phyloP scores from a whole-genome alignment of 352 stramenopile species.

The Globisporangium spinosum region DNA sequence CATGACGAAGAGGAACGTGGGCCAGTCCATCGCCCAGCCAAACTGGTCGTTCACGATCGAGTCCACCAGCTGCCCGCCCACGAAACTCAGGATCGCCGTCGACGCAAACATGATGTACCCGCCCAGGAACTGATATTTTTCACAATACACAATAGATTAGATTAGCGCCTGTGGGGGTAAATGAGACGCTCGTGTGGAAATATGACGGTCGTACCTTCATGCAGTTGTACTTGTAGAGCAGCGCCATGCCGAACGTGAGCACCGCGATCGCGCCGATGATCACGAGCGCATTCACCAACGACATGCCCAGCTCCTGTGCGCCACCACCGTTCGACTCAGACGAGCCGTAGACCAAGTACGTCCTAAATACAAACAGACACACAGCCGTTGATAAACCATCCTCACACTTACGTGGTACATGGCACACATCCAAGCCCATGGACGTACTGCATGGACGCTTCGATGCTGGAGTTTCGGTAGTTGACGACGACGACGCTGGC shows the following conservation, averaged over 20 bases:
- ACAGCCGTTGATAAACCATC: not conserved
- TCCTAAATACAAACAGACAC: conserved; percentile 25
- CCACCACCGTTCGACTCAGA: conserved; percentile 34
- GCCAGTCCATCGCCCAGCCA: conserved; percentile 70
- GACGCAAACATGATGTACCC: conserved; percentile 90
- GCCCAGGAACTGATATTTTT: conserved; percentile 43
- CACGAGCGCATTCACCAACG: conserved; percentile 85
- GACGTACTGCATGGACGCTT: conserved; percentile 75
- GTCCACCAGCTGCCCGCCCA: conserved; percentile 82
- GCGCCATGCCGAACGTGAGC: conserved; percentile 87
- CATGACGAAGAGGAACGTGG: conserved; percentile 85
- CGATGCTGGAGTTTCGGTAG: conserved; percentile 71
- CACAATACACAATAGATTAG: not conserved
- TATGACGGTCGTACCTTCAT: conserved; percentile 37
- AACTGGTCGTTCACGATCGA: conserved; percentile 76
- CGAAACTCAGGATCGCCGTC: conserved; percentile 82
- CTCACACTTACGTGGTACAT: not conserved
- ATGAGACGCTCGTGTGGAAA: not conserved
- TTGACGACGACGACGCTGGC: conserved; percentile 83
- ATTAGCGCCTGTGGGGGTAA: not conserved
- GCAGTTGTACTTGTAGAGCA: conserved; percentile 90
- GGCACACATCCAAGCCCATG: not conserved
- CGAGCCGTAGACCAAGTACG: conserved; percentile 79
- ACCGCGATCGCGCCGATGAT: conserved; percentile 85
- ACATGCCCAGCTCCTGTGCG: conserved; percentile 49